Conservation (phyloP, 2,329 filamentous ascomycete species). For the Blumeria hordei region DNA sequence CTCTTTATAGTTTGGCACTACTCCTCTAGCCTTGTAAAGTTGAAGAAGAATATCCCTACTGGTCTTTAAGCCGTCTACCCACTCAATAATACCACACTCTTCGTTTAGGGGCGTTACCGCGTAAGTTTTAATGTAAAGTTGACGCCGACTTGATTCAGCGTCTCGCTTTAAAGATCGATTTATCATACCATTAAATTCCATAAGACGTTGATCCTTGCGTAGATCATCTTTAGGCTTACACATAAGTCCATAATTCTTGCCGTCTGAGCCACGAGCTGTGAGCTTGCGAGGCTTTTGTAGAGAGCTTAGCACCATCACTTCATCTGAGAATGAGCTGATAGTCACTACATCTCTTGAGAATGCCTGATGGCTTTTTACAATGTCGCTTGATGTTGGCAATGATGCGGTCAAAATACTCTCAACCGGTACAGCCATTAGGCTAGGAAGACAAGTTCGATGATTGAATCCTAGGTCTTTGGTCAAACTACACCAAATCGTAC, state of each 20-base stretch:
- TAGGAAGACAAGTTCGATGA: constrained; percentile 55
- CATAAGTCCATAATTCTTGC: constrained; percentile 65
- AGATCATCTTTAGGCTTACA: constrained; percentile 98
- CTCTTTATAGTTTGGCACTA: constrained; percentile 42
- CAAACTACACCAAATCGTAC: constrained; percentile 45
- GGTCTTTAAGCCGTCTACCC: constrained; percentile 90
- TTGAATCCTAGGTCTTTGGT: constrained; percentile 61
- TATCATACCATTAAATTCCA: constrained; percentile 98
- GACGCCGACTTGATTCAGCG: constrained; percentile 68
- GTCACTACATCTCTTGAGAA: constrained; percentile 74
- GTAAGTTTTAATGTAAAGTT: constrained; percentile 91
- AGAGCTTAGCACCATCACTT: constrained; percentile 74
- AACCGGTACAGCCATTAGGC: constrained; percentile 67
- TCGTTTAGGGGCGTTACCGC: constrained; percentile 92
- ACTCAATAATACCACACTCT: constrained; percentile 93
- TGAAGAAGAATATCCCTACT: constrained; percentile 72
- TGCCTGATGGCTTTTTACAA: constrained; percentile 53
- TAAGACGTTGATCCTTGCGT: constrained; percentile 87
- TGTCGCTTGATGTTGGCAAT: constrained; percentile 50
- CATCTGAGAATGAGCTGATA: constrained; percentile 58
- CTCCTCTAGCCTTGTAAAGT: constrained; percentile 51
- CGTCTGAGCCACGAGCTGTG: constrained; percentile 70
- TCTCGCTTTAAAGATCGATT: constrained; percentile 84
- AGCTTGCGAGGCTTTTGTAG: constrained; percentile 81
- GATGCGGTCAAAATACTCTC: constrained; percentile 65